These are phyloP conservation scores for Hyaloperonospora brassicae DNA, from an alignment of 352 stramenopile genomes.

Conservation along the genomic window DNA sequence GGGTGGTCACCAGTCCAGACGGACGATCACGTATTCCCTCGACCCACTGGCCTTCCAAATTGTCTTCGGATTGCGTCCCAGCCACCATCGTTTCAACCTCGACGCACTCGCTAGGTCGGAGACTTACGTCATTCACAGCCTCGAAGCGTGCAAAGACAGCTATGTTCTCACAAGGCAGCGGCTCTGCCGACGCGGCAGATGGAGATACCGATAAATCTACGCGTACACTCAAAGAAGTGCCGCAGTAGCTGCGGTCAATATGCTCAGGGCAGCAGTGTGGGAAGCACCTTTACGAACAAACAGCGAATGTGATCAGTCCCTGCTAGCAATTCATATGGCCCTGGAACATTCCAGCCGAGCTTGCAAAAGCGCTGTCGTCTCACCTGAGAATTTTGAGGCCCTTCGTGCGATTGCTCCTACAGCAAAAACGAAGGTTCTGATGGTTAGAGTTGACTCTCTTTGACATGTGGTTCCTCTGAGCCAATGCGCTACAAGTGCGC, in stretches of 20 bases:
- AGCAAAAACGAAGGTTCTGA: neutral
- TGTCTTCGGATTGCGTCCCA: constrained; percentile 40
- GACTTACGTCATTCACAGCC: constrained; percentile 28
- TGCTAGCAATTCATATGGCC: neutral
- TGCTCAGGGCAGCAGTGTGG: constrained; percentile 67
- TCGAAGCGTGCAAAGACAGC: constrained; percentile 36
- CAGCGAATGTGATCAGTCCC: neutral
- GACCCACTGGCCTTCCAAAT: constrained; percentile 56
- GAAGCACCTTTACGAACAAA: constrained; percentile 30
- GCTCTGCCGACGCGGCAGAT: constrained; percentile 1
- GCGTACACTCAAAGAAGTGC: constrained; percentile 41
- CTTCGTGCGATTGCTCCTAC: constrained; percentile 30
- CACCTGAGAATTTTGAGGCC: constrained; percentile 50
- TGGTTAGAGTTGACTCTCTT: neutral
- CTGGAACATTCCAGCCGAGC: neutral
- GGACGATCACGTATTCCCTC: constrained; percentile 38
- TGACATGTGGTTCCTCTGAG: too few species aligned
- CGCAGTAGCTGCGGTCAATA: constrained; percentile 67
- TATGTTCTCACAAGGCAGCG: constrained; percentile 10
- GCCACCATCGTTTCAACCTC: constrained; percentile 29
- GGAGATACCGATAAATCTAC: neutral
- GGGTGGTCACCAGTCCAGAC: constrained; percentile 20
- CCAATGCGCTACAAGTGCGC: neutral
- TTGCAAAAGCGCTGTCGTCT: neutral
- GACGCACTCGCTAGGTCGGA: constrained; percentile 37